Conservation (phyloP, 2,329 filamentous ascomycete genomes). For the Juglanconis sp. region DNA sequence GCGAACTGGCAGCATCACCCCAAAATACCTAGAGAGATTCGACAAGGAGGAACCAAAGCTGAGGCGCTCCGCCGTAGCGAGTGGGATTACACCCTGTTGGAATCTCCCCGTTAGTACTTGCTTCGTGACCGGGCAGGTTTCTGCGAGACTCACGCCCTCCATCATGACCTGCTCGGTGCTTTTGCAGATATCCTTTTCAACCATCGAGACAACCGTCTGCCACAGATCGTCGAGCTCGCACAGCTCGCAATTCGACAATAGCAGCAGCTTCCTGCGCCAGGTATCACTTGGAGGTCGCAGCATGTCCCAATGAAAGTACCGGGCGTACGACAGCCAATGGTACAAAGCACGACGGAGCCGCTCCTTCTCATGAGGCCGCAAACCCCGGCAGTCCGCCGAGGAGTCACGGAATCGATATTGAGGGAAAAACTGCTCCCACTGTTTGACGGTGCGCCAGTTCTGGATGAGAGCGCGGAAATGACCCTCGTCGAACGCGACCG, state of each 20-base stretch:
- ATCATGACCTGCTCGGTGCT: constrained; percentile 37
- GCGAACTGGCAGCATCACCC: neutral
- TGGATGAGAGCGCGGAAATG: constrained; percentile 30
- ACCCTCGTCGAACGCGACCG: constrained; percentile 18
- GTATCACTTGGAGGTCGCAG: constrained; percentile 32
- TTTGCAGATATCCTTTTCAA: constrained; percentile 45
- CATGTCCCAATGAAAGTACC: constrained; percentile 47
- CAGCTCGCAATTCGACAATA: constrained; percentile 40
- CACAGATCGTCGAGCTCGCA: constrained; percentile 45
- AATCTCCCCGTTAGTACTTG: neutral
- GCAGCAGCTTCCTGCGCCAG: constrained; percentile 41
- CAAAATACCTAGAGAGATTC: too few relatives aligned
- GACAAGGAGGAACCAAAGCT: constrained; percentile 9
- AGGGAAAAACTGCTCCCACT: constrained; percentile 38
- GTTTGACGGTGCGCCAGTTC: constrained; percentile 32
- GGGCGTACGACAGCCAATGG: constrained; percentile 53
- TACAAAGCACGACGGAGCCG: constrained; percentile 50
- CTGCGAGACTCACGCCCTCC: constrained; percentile 28
- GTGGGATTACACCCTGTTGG: neutral
- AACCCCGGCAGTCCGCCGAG: constrained; percentile 42
- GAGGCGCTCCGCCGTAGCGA: constrained; percentile 6
- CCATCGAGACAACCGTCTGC: constrained; percentile 41
- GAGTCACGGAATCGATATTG: constrained; percentile 35
- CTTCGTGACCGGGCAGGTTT: too few relatives aligned
- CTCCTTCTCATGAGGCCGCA: constrained; percentile 40